A percentile compares a stretch with the other conserved stretches of the same genome.
phyloP scores from a whole-genome alignment of 768 basidiomycete genomes.

The Psilocybe azurescens region DNA sequence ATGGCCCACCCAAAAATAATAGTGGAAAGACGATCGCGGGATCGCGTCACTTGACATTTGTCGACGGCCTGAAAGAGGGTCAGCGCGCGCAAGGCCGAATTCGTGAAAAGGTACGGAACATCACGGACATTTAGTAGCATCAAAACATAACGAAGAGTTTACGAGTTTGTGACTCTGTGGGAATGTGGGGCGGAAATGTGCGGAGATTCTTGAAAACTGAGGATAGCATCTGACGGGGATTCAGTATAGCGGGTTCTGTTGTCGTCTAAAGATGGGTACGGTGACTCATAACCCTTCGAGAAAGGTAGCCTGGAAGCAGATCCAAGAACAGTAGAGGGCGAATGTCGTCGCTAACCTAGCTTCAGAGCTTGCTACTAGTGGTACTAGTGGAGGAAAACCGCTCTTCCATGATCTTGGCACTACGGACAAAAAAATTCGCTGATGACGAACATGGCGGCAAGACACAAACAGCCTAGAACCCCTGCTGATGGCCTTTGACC shows the following conservation, averaged over 20 bases:
- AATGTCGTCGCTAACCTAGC: not conserved
- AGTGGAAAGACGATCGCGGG: constrained; percentile 15
- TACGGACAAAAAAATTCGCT: not conserved
- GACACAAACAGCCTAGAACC: too few relatives aligned
- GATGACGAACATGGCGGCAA: too few relatives aligned
- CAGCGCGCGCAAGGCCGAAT: constrained; percentile 14
- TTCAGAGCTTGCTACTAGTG: not conserved
- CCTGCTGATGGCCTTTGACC: too few relatives aligned
- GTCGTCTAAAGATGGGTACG: constrained; percentile 2
- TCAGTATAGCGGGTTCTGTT: constrained; percentile 6
- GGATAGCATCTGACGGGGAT: constrained; percentile 8
- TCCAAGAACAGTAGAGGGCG: not conserved
- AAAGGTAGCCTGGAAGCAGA: constrained; percentile 10
- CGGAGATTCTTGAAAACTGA: constrained; percentile 2
- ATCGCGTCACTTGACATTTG: constrained; percentile 12
- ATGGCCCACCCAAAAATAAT: constrained; percentile 19
- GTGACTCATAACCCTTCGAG: constrained; percentile 10
- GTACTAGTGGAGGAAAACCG: not conserved
- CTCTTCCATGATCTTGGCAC: not conserved
- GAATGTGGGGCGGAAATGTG: constrained; percentile 8
- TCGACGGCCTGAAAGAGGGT: constrained; percentile 4
- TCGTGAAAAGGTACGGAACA: not conserved
- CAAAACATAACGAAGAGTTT: constrained; percentile 8
- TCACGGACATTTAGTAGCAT: constrained; percentile 8
- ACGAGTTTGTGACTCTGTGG: constrained; percentile 7